Base-by-base conservation (phyloP, 208 protist species). In the Trichomonas gallinae region DNA sequence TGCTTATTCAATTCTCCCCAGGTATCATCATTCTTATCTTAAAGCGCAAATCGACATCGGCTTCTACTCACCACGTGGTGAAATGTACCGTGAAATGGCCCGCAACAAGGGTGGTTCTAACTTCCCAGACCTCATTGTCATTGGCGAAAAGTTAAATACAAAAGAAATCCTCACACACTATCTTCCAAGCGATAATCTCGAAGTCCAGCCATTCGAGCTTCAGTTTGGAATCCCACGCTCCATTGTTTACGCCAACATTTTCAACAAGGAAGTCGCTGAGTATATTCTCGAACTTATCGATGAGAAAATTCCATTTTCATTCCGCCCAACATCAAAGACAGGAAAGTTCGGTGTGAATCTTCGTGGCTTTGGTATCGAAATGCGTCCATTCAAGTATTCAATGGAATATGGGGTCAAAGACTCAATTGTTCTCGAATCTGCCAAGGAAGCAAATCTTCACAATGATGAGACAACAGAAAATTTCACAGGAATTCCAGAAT, bases 371-470 rank as follows among this genome's bases (percentile, higher is more conserved):
- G 83, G 83, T 44, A 48, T 89, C n/a, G 83, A 89, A 89, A 89
- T 89, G 83, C 34, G 83, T 31, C 83, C 83, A 89, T 89, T 89
- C 23, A 89, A 89, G 23, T 89, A 89, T 46, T 89, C 83, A 34
- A 89, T 89, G 83, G 83, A 89, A 89, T 89, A 89, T 48, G 83
- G 83, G 6, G 83, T 89, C 31, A 89, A 89, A 89, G 83, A 89
- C 42, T 89, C 83, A 89, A 89, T 89, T 48, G 23, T 89, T 48
- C 36, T 89, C 23, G 83, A 72, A 89, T 89, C 13, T 17, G 10
- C 6, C 0, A 44, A 89, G 31, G 17, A 89, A 89, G 34, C 10
- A 46, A 9, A 89, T 44, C 40, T 31, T 4, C 83, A 89, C 40
- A 23, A 89, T 9, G 83, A 89, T 48, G 40, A 89, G 42, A 89